Conservation (phyloP, 169 alveolate species). For the Plasmodium coatneyi region DNA sequence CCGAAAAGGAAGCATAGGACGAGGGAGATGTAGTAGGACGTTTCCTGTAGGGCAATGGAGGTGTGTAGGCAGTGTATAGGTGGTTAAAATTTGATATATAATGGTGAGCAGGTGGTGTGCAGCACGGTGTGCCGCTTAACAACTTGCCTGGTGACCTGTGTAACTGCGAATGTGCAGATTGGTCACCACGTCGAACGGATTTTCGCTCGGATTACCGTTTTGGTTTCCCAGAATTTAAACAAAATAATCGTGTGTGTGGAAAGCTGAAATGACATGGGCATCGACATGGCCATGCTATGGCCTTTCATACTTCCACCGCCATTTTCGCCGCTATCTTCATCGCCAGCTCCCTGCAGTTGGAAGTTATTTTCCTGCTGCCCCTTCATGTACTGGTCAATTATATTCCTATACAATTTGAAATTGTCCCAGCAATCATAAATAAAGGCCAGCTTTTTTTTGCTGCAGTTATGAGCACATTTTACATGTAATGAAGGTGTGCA, state of each 20-base stretch:
- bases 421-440: slow-evolving; percentile 41
- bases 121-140: background rate
- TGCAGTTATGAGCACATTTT: background rate
- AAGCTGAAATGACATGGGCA: slow-evolving; percentile 68
- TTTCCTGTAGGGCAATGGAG: background rate
- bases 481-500: slow-evolving; percentile 17
- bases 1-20: slow-evolving; percentile 38
- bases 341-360: background rate
- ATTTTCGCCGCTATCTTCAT: background rate
- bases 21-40: slow-evolving; percentile 31
- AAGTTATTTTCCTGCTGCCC: background rate
- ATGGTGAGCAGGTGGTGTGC: background rate
- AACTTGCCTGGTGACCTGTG: background rate
- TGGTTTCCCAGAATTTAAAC: slow-evolving; percentile 67
- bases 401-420: slow-evolving; percentile 10
- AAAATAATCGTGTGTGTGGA: slow-evolving; percentile 62
- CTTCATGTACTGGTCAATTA: slow-evolving; percentile 8
- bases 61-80: background rate
- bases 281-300: background rate
- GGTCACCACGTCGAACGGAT: background rate
- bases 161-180: background rate
- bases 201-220: background rate
- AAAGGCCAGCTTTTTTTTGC: slow-evolving; percentile 35
- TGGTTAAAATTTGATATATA: background rate
- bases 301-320: background rate